A percentile compares a stretch with the other conserved stretches of the same genome.
These are phyloP conservation scores for Exophiala phaeomuriformis DNA, from an alignment of 2,329 filamentous ascomycete genomes.

Conservation along the genomic window DNA sequence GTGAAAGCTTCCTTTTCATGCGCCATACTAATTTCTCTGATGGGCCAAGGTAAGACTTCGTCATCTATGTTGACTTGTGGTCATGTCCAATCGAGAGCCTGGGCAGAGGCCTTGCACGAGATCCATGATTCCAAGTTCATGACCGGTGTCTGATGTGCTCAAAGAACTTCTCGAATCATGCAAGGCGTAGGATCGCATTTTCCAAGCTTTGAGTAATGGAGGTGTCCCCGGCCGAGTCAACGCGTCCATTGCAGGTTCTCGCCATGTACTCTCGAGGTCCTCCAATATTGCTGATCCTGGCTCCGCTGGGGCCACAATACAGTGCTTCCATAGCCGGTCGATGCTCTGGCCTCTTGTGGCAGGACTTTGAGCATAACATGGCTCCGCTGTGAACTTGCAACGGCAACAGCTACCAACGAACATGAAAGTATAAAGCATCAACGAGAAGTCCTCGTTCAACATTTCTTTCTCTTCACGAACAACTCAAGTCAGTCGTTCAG, in stretches of 20 bases:
- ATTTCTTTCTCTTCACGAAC: not conserved
- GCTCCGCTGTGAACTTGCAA: slow-evolving; percentile 3
- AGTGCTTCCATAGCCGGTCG: slow-evolving; percentile 2
- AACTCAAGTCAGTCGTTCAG: slow-evolving; percentile 16
- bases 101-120: slow-evolving; percentile 3
- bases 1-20: slow-evolving; percentile 2
- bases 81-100: slow-evolving; percentile 10
- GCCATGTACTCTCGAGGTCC: slow-evolving; percentile 4
- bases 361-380: not conserved
- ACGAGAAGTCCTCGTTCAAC: slow-evolving; percentile 1
- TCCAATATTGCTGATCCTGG: slow-evolving; percentile 16
- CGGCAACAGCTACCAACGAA: not conserved
- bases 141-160: slow-evolving; percentile 6
- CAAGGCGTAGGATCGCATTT: not conserved
- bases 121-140: slow-evolving; percentile 8
- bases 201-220: not conserved
- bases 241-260: slow-evolving; percentile 12
- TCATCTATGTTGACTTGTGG: not conserved
- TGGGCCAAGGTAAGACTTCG: slow-evolving; percentile 8
- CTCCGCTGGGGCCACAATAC: slow-evolving; percentile 9
- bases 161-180: slow-evolving; percentile 16
- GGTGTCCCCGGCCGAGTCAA: slow-evolving; percentile 13
- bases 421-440: slow-evolving; percentile 15
- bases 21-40: slow-evolving; percentile 4
- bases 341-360: not conserved